Evolutionary conservation across 2,329 filamentous ascomycete species (phyloP), one percentile per base, ranked within the genome.

Genomic region (Apiospora phragmitis): DNA sequence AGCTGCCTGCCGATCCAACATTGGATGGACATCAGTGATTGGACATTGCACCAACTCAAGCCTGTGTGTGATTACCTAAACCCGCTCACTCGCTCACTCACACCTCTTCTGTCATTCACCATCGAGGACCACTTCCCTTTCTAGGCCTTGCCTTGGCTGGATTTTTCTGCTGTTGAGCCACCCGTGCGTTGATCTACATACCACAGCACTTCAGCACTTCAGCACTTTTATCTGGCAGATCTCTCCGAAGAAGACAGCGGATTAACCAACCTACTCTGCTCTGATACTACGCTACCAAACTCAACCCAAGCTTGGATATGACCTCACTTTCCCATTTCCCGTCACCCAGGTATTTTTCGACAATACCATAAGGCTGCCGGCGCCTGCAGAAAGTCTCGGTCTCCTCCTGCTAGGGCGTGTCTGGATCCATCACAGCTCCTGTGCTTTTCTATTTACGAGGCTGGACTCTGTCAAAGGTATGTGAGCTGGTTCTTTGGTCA

Each of bases 381-480:
- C 18, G 51, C 32, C 32, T 62, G 55, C 55, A 38, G 55, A n/a
- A 62, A 38, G 55, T n/a, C 55, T 55, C 24, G 32, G 49, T 55
- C 21, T 18, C n/a, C 21, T 35, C 32, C 55, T 38, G 55, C 32
- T 14, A 59, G 55, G 55, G 55, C 32, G 32, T 32, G n/a, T 29
- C 43, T 51, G 29, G 47, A 35, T 59, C 51, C 51, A 38, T 38
- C 55, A 62, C 55, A 38, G 32, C 55, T 38, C 55, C 55, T 35
- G 55, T 62, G n/a, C 32, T 14, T 62, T 11, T 9, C 55, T 38
- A 38, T 26, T 6, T 32, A 32, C 26, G 12, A n/a, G 55, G 55
- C 55, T 62, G 55, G 55, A 62, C 55, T 24, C 55, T 62, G 55
- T 38, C 55, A 62, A 38, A 38, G 32, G 55, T 62, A 62, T 62